phyloP scores from a whole-genome alignment of 805 yeast species.

The Suhomyces emberorum region DNA sequence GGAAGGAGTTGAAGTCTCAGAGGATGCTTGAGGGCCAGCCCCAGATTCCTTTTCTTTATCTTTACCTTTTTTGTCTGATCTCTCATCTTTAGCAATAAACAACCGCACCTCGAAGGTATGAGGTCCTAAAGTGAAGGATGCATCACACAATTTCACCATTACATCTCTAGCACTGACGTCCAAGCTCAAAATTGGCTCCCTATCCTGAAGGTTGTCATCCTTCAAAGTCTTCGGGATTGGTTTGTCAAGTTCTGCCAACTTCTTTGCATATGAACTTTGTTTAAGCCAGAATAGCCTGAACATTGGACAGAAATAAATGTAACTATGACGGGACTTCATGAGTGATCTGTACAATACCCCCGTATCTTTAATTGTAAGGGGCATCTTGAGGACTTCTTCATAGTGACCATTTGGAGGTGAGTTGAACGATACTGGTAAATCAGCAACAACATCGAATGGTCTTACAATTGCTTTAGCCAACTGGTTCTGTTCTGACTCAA shows the following conservation, averaged over 20 bases:
- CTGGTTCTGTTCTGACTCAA: constrained; percentile 38
- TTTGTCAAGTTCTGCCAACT: constrained; percentile 35
- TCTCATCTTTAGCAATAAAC: constrained; percentile 82
- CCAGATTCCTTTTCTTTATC: constrained; percentile 3
- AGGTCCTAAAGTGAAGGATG: constrained; percentile 72
- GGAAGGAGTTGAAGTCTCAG: too few relatives aligned
- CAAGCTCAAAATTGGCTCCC: constrained; percentile 34
- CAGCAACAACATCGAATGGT: constrained; percentile 66
- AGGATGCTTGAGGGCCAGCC: too few relatives aligned
- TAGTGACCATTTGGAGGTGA: constrained; percentile 58
- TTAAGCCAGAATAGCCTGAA: constrained; percentile 81
- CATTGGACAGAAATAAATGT: constrained; percentile 60
- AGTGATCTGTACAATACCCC: constrained; percentile 71
- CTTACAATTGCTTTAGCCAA: constrained; percentile 38
- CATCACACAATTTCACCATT: constrained; percentile 85
- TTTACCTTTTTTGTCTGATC: constrained; percentile 30
- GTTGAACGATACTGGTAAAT: constrained; percentile 63
- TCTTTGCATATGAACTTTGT: constrained; percentile 54
- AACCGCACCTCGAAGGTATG: constrained; percentile 75
- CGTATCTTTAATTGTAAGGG: constrained; percentile 68
- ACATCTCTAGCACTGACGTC: constrained; percentile 67
- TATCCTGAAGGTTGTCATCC: constrained; percentile 18
- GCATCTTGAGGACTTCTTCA: constrained; percentile 52
- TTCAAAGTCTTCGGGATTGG: constrained; percentile 28
- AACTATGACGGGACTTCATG: constrained; percentile 61